Percentiles rank a stretch among this genome's conserved stretches.
These are phyloP conservation scores for Delonix regia DNA, from an alignment of 306 rosid genomes.

Conservation along the genomic window DNA sequence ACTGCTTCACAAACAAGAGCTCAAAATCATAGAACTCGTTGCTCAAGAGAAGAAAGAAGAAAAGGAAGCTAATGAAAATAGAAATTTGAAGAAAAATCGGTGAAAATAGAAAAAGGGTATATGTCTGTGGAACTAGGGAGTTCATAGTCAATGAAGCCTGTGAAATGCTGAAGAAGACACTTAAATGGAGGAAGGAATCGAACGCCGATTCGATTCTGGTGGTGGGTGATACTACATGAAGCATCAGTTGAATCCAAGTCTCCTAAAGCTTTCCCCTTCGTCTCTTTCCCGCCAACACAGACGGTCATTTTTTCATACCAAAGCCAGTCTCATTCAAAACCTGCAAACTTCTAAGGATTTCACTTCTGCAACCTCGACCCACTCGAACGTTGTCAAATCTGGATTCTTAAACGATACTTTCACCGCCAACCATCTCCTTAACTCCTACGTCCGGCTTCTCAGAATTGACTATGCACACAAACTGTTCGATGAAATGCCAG, in stretches of 20 bases:
- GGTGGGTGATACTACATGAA: not conserved
- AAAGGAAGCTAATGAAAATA: too few relatives aligned
- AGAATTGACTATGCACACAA: constrained; percentile 54
- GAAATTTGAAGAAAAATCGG: too few relatives aligned
- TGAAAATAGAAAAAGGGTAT: too few relatives aligned
- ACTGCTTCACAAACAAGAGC: too few relatives aligned
- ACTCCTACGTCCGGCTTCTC: constrained; percentile 52
- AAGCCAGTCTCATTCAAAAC: constrained; percentile 43
- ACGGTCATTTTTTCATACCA: constrained; percentile 41
- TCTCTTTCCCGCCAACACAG: constrained; percentile 47
- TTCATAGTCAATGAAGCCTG: too few relatives aligned
- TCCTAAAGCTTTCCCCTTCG: constrained; percentile 32
- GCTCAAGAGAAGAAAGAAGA: too few relatives aligned
- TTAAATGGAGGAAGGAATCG: too few relatives aligned
- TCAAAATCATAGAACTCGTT: too few relatives aligned
- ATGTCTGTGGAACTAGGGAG: too few relatives aligned
- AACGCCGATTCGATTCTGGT: too few relatives aligned
- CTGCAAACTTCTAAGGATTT: constrained; percentile 54
- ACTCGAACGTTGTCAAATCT: constrained; percentile 50
- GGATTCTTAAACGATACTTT: constrained; percentile 58
- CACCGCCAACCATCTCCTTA: constrained; percentile 63
- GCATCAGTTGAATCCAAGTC: constrained; percentile 14
- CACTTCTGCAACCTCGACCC: constrained; percentile 47
- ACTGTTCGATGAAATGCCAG: constrained; percentile 67
- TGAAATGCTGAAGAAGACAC: too few relatives aligned